Base-by-base conservation (phyloP, 805 yeast genomes). In the Candida boleticola region DNA sequence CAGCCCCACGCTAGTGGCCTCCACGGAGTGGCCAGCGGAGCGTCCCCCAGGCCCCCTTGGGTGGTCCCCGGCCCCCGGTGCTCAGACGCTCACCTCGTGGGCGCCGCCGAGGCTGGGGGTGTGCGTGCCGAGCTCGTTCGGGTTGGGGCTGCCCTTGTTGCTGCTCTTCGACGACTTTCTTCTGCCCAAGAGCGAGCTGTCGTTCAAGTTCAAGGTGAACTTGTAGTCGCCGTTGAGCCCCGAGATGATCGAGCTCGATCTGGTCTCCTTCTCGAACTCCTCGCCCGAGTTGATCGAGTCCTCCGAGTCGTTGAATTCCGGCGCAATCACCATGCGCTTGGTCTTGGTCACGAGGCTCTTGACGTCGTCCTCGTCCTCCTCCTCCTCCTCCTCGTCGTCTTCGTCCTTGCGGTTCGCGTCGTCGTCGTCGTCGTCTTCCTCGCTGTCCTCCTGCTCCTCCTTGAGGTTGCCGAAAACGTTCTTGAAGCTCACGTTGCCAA, bases 151-250 rank as follows among this genome's bases (percentile, higher is more conserved):
- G 5, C 35, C 35, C 35, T 31, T 31, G 21, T 17, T 20, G 21
- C 30, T 39, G 21, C 35, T 18, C 35, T 38, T 53, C 3, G 67
- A 60, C 3, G 66, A 60, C 46, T 71, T 71, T 37, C 89, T 66
- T 41, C 89, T 67, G 36, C 80, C 76, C 29, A 84, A 62, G 45
- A 84, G 60, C 25, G 83, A 82, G 34, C 87, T 80, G 17, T 83
- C 83, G 42, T 79, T 80, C 53, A 84, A 59, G 46, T 77, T 79
- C 44, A 84, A 66, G 41, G 83, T 84, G 49, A 83, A 79, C 47
- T 69, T 68, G 48, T 58, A 65, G 39, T 66, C 72, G 4, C 71
- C 72, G 37, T 59, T 64, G 2, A 63, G 57, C 16, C 69, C 69
- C 13, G 71, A 63, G 14, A 68, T 63, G 4, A 68, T 63, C 3